These are phyloP conservation scores for Dentiscutata heterogama DNA, from an alignment of 371 early-diverging fungal genomes.

Conservation along the genomic window DNA sequence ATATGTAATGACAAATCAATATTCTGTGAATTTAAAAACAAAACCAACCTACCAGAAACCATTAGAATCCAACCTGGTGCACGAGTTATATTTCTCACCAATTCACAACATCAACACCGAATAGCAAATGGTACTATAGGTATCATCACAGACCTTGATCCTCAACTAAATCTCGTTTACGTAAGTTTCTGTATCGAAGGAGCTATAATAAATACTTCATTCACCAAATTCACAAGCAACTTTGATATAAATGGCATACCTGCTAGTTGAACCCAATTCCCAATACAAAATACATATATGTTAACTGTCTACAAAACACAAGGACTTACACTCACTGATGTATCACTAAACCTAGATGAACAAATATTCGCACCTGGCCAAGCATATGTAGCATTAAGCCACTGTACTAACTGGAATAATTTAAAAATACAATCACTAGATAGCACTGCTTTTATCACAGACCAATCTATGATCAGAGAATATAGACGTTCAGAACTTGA, in stretches of 20 bases:
- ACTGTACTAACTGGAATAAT: too few relatives aligned
- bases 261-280: neutral
- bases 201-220: neutral
- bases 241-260: neutral
- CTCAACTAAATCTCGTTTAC: neutral
- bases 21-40: neutral
- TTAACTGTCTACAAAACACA: neutral
- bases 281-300: neutral
- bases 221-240: neutral
- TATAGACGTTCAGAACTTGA: too few relatives aligned
- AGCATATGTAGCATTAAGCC: too few relatives aligned
- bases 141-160: neutral
- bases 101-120: neutral
- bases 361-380: too few relatives aligned
- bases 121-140: conserved; percentile 11
- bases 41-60: neutral
- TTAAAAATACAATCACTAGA: too few relatives aligned
- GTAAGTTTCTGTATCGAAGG: neutral
- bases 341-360: too few relatives aligned
- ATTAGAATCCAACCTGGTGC: neutral
- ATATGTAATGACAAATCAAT: neutral
- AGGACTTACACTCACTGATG: too few relatives aligned
- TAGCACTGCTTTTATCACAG: too few relatives aligned
- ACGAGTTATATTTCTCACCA: neutral
- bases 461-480: too few relatives aligned